Conservation (phyloP, 768 basidiomycete genomes). For the Rhodotorula babjevae region DNA sequence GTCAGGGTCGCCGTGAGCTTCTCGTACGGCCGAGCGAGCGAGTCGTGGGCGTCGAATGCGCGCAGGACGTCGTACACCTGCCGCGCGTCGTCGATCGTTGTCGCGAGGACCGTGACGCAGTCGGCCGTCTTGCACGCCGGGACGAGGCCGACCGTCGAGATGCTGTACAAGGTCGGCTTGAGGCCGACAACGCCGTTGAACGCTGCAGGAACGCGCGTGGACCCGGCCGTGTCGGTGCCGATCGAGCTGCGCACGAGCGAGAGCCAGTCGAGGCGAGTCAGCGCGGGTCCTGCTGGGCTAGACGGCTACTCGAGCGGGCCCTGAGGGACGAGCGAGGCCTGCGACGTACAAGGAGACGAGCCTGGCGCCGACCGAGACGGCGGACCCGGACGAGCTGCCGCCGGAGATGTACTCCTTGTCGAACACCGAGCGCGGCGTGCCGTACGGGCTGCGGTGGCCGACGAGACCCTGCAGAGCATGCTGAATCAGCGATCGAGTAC, state of each 20-base stretch:
- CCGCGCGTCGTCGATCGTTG: neutral
- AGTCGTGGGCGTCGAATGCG: neutral
- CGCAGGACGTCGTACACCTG: neutral
- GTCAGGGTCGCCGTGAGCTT: neutral
- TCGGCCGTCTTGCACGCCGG: constrained; percentile 10
- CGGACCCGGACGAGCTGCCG: constrained; percentile 3
- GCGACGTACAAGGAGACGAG: neutral
- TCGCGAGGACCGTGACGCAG: constrained; percentile 9
- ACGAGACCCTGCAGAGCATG: neutral
- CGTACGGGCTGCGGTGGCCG: constrained; percentile 10
- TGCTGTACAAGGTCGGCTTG: constrained; percentile 10
- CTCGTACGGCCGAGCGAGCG: neutral
- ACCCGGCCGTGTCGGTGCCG: constrained; percentile 20
- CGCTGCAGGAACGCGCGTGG: constrained; percentile 9
- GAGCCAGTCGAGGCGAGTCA: neutral
- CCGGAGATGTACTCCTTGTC: constrained; percentile 1
- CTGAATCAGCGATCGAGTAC: too few species aligned
- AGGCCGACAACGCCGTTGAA: constrained; percentile 20
- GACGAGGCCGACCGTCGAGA: constrained; percentile 8
- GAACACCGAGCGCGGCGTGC: neutral
- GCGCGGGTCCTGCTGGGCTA: too few species aligned
- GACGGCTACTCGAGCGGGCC: too few species aligned
- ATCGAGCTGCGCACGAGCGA: neutral
- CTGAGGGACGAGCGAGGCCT: too few species aligned
- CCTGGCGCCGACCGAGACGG: constrained; percentile 8